Percentiles rank a stretch among this genome's conserved stretches.
Conservation (phyloP, 805 yeast genomes). For the Clavispora asparagi region DNA sequence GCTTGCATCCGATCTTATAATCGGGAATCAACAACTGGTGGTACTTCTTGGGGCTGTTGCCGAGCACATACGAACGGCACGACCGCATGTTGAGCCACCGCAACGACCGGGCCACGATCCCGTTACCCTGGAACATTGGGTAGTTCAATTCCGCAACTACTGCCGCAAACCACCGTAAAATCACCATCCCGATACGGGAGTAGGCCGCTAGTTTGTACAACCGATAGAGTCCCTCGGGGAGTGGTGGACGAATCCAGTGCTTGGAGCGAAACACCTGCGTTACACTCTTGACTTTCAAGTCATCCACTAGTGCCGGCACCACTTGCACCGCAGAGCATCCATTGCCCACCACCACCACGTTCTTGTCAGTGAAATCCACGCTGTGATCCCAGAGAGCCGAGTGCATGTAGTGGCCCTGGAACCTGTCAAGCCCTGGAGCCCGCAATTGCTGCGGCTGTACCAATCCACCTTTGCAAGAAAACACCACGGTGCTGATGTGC, state of each 20-base stretch:
- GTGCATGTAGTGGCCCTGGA: slow-evolving; percentile 36
- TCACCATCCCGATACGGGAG: slow-evolving; percentile 22
- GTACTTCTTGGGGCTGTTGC: slow-evolving; percentile 26
- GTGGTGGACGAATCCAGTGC: slow-evolving; percentile 37
- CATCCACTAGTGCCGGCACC: slow-evolving; percentile 31
- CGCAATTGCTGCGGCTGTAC: slow-evolving; percentile 29
- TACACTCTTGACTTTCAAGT: slow-evolving; percentile 20
- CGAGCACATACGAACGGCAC: slow-evolving; percentile 22
- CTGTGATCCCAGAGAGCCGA: slow-evolving; percentile 35
- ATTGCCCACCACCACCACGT: slow-evolving; percentile 36
- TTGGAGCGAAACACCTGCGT: slow-evolving; percentile 31
- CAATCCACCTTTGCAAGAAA: slow-evolving; percentile 31
- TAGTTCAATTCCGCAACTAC: slow-evolving; percentile 28
- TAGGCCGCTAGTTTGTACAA: slow-evolving; percentile 22
- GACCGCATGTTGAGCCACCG: slow-evolving; percentile 19
- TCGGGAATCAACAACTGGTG: slow-evolving; percentile 31
- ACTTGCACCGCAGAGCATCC: slow-evolving; percentile 41
- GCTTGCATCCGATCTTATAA: slow-evolving; percentile 38
- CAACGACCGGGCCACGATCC: slow-evolving; percentile 20
- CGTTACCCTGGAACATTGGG: slow-evolving; percentile 31
- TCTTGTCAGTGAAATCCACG: slow-evolving; percentile 28
- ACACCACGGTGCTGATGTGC: slow-evolving; percentile 25
- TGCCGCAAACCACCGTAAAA: slow-evolving; percentile 25
- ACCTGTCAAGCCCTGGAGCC: slow-evolving; percentile 28
- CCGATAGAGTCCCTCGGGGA: slow-evolving; percentile 18